phyloP scores from a whole-genome alignment of 1,139 yeast species.

The Zygoascus meyerae region DNA sequence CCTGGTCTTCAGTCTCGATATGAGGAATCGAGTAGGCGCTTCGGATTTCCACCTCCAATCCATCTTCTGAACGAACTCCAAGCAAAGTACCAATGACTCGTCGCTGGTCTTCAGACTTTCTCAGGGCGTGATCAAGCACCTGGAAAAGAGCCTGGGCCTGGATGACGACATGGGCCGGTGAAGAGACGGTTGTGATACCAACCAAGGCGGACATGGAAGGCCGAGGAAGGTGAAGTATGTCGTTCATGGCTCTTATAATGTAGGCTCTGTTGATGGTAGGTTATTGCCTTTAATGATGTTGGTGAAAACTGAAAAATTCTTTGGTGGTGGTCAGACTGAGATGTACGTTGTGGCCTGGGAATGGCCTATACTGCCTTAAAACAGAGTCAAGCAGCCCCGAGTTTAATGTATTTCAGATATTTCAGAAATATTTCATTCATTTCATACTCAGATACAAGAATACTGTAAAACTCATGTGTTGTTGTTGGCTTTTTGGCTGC shows the following conservation, averaged over 20 bases:
- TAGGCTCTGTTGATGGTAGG: not conserved
- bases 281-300: not conserved
- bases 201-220: conserved; percentile 25
- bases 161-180: conserved; percentile 28
- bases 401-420: too few relatives aligned
- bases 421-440: too few relatives aligned
- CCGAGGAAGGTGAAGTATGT: conserved; percentile 28
- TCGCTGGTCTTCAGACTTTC: conserved; percentile 42
- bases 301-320: not conserved
- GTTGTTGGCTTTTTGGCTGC: too few relatives aligned
- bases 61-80: conserved; percentile 82
- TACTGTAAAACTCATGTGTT: too few relatives aligned
- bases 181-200: conserved; percentile 26
- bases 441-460: too few relatives aligned
- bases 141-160: conserved; percentile 70
- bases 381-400: too few relatives aligned
- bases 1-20: conserved; percentile 67
- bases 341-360: conserved; percentile 3
- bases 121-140: conserved; percentile 53
- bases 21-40: conserved; percentile 83
- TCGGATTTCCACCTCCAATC: conserved; percentile 66
- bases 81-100: conserved; percentile 79
- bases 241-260: conserved; percentile 21
- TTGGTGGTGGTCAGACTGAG: conserved; percentile 8
- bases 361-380: too few relatives aligned